These are phyloP conservation scores for Penicillium cinerascens DNA, from an alignment of 495 filamentous ascomycete species.

Conservation along the genomic window DNA sequence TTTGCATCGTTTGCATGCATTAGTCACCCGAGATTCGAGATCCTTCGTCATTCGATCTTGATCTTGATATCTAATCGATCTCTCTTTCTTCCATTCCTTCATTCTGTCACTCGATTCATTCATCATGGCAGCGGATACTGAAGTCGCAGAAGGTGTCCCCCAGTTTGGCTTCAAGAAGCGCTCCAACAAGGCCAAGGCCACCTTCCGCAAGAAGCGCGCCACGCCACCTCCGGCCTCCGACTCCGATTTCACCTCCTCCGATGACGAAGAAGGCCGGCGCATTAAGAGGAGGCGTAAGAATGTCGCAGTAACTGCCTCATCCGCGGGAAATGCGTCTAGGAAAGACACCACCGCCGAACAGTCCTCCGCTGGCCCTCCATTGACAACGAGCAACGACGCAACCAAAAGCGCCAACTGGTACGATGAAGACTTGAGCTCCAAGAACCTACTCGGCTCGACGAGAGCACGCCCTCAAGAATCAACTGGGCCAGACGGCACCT, in stretches of 20 bases:
- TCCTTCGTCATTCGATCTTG: constrained; percentile 3
- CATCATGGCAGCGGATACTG: constrained; percentile 17
- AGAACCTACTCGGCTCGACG: constrained; percentile 64
- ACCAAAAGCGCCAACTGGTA: constrained; percentile 92
- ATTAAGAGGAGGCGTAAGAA: constrained; percentile 79
- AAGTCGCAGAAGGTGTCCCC: constrained; percentile 15
- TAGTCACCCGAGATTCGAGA: background rate
- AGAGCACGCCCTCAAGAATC: constrained; percentile 33
- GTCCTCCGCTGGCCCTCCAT: constrained; percentile 49
- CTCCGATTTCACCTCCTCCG: constrained; percentile 68
- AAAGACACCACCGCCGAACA: constrained; percentile 49
- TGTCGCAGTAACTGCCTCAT: constrained; percentile 55
- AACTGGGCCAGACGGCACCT: constrained; percentile 58
- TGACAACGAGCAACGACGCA: constrained; percentile 77
- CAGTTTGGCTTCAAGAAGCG: constrained; percentile 77
- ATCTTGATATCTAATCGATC: background rate
- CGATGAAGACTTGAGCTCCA: constrained; percentile 57
- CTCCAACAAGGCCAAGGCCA: constrained; percentile 73
- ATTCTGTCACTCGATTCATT: background rate
- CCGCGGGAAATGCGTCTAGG: constrained; percentile 34
- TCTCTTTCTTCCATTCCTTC: background rate
- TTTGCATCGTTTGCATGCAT: constrained; percentile 23
- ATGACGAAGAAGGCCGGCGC: constrained; percentile 66
- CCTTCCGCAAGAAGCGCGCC: constrained; percentile 75
- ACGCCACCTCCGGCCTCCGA: constrained; percentile 68